phyloP scores from a whole-genome alignment of 352 stramenopile genomes.

The Phytophthora citrophthora region DNA sequence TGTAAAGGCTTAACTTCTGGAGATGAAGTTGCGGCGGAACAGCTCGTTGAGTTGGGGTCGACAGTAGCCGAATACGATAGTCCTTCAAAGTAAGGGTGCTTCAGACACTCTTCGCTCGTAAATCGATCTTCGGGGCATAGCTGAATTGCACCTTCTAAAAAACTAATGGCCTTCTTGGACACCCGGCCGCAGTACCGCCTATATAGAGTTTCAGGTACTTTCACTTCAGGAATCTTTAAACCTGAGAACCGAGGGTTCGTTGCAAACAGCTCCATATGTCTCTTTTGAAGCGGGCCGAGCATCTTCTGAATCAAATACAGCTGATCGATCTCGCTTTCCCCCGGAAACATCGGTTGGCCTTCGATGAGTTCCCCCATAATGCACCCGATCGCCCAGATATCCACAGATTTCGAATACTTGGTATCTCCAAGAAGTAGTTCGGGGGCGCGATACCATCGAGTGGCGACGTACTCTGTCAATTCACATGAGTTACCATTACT shows the following conservation, averaged over 20 bases:
- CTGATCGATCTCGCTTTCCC: slow-evolving; percentile 99
- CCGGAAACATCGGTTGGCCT: slow-evolving; percentile 97
- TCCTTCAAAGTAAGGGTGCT: slow-evolving; percentile 91
- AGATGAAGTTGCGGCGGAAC: slow-evolving; percentile 4
- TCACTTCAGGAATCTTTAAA: slow-evolving; percentile 93
- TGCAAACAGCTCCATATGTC: slow-evolving; percentile 93
- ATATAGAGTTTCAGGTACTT: slow-evolving; percentile 91
- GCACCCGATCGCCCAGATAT: slow-evolving; percentile 97
- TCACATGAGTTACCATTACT: slow-evolving; percentile 84
- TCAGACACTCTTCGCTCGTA: slow-evolving; percentile 76
- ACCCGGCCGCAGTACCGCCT: slow-evolving; percentile 91
- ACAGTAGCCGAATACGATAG: slow-evolving; percentile 34
- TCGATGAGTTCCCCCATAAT: slow-evolving; percentile 98
- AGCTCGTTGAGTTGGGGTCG: slow-evolving; percentile 12
- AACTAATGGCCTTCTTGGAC: slow-evolving; percentile 82
- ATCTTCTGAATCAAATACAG: slow-evolving; percentile 99
- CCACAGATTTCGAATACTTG: slow-evolving; percentile 97
- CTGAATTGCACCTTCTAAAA: slow-evolving; percentile 82
- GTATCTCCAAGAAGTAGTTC: slow-evolving; percentile 99
- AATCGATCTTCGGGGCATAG: slow-evolving; percentile 81
- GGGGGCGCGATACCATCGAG: slow-evolving; percentile 97
- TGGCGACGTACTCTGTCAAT: slow-evolving; percentile 99
- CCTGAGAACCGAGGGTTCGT: slow-evolving; percentile 92
- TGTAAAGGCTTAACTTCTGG: slow-evolving; percentile 41
- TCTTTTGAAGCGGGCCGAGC: slow-evolving; percentile 95